These are phyloP conservation scores for Linaria vulgaris DNA, from an alignment of 257 asterid genomes.

Conservation along the genomic window DNA sequence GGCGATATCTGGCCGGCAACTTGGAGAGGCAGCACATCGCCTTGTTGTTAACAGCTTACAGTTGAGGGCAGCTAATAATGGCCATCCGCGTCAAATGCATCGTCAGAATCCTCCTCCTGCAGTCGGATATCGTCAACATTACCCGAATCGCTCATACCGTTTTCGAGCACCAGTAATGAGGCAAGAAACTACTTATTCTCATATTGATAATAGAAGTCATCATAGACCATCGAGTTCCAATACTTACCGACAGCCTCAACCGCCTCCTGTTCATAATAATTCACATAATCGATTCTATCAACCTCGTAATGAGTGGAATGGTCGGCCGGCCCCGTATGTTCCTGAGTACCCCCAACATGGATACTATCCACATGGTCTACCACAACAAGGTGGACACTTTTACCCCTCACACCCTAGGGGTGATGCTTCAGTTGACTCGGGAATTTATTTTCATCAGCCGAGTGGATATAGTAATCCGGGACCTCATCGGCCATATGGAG, in stretches of 20 bases:
- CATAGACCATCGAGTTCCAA: conserved; percentile 36
- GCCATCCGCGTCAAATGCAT: conserved; percentile 36
- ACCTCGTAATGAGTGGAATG: conserved; percentile 33
- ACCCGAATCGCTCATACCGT: conserved; percentile 39
- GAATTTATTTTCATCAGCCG: conserved; percentile 39
- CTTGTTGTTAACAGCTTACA: conserved; percentile 76
- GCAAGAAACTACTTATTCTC: conserved; percentile 36
- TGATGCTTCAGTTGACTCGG: conserved; percentile 36
- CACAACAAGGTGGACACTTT: conserved; percentile 40
- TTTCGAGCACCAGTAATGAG: conserved; percentile 31
- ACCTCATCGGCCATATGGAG: conserved; percentile 37
- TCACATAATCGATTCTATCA: conserved; percentile 39
- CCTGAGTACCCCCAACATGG: conserved; percentile 46
- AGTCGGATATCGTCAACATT: conserved; percentile 31
- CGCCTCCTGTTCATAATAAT: conserved; percentile 27
- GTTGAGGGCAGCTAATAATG: conserved; percentile 28
- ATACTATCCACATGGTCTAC: conserved; percentile 41
- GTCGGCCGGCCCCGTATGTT: conserved; percentile 30
- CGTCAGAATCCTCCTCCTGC: conserved; percentile 41
- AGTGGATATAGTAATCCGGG: conserved; percentile 39
- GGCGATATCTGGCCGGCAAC: conserved; percentile 71
- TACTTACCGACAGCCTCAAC: conserved; percentile 44
- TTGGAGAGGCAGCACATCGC: conserved; percentile 93
- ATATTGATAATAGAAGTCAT: conserved; percentile 35
- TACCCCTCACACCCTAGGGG: conserved; percentile 39